Evolutionary conservation across 2,329 filamentous ascomycete species (phyloP).

Genomic region (Westerdykella ornata): DNA sequence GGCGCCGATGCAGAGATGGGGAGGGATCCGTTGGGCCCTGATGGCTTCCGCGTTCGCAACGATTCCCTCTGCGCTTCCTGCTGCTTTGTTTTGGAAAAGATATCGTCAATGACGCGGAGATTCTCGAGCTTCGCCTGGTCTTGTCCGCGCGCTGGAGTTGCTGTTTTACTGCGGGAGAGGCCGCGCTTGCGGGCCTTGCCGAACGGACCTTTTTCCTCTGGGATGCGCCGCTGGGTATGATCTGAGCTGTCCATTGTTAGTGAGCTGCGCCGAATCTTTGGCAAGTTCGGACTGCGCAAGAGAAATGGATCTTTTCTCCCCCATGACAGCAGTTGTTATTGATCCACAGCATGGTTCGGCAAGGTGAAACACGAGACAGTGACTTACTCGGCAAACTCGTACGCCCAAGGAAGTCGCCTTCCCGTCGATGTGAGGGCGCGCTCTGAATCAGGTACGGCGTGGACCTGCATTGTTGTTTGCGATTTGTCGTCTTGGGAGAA

Average conservation of each 20-base stretch:
- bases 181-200: conserved; percentile 46
- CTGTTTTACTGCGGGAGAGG: conserved; percentile 49
- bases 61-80: conserved; percentile 23
- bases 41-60: conserved; percentile 13
- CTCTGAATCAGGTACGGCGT: conserved; percentile 58
- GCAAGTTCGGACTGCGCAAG: too few species aligned
- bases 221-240: conserved; percentile 47
- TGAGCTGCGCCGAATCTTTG: conserved; percentile 1
- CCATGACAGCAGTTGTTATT: too few species aligned
- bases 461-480: conserved; percentile 52
- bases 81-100: conserved; percentile 37
- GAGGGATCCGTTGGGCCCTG: conserved; percentile 17
- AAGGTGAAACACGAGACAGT: not conserved
- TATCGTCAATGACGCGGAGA: conserved; percentile 42
- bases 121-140: conserved; percentile 46
- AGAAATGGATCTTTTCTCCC: too few species aligned
- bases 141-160: conserved; percentile 53
- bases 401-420: conserved; percentile 56
- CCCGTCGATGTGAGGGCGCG: conserved; percentile 54
- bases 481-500: not conserved
- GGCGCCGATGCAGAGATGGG: conserved; percentile 28
- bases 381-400: conserved; percentile 55
- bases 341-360: not conserved
- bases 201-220: conserved; percentile 57
- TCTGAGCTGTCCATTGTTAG: conserved; percentile 26